phyloP scores from a whole-genome alignment of 192 early-diverging fungal genomes.

The Umbelopsis isabellina region DNA sequence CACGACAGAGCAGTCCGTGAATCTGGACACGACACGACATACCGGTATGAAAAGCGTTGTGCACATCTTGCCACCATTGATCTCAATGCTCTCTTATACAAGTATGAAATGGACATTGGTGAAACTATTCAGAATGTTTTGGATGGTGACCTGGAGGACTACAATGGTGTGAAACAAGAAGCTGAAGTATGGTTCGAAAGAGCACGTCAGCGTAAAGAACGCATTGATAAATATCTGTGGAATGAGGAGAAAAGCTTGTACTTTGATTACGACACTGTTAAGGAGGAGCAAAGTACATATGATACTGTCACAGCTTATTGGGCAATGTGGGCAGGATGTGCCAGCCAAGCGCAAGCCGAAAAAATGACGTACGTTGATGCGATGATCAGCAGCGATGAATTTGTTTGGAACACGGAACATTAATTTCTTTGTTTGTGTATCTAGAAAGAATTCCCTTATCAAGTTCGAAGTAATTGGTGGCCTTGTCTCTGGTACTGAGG shows the following conservation, averaged over 20 bases:
- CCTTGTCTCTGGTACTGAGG: conserved; percentile 89
- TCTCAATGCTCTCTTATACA: conserved; percentile 91
- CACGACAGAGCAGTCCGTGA: conserved; percentile 98
- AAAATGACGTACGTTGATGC: conserved; percentile 58
- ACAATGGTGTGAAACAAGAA: conserved; percentile 43
- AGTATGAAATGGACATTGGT: conserved; percentile 93
- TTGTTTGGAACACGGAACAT: background rate
- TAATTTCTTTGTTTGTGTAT: background rate
- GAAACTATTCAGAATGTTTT: conserved; percentile 66
- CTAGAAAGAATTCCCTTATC: conserved; percentile 53
- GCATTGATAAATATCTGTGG: conserved; percentile 86
- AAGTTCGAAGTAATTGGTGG: conserved; percentile 93
- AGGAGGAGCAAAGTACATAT: conserved; percentile 70
- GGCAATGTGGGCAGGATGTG: conserved; percentile 91
- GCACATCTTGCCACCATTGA: conserved; percentile 94
- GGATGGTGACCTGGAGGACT: conserved; percentile 48
- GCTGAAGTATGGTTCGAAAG: conserved; percentile 67
- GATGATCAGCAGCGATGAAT: background rate
- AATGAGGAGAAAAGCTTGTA: conserved; percentile 76
- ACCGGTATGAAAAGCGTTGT: conserved; percentile 89
- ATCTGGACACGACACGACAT: conserved; percentile 97
- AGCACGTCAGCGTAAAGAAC: conserved; percentile 59
- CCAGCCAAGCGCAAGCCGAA: conserved; percentile 74
- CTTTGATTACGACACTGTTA: conserved; percentile 89
- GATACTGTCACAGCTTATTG: conserved; percentile 90